Evolutionary conservation across 345 rosid species (phyloP), one percentile per base, ranked within the genome.

Genomic region (Combretum micranthum): DNA sequence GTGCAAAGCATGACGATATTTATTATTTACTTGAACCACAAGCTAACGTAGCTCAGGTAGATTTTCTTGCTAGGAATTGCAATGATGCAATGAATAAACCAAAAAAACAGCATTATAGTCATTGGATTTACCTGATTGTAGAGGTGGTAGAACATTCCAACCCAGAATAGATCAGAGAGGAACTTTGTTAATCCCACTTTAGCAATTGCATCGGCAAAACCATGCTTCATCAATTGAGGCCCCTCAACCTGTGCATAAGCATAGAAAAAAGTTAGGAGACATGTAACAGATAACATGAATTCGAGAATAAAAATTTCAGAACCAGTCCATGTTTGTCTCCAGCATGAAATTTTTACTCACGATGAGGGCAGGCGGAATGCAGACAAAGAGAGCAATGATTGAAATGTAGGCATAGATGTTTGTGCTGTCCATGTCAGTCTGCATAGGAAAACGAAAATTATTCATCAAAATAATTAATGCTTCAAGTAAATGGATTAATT

Each of bases 381-480:
- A 88, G 66, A 86, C 86, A 44, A 86, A 0, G 65, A 92, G 97
- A 50, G 99, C 97, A 6, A 88, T 88, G 65, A 92, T 88, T 62
- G 99, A 88, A 67, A 92, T 92, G 80, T 93, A 93, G 57, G 99
- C 97, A 56, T 88, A 93, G 22, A 89, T 12, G 63, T 93, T 88
- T 37, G 97, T 93, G 69, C 96, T 93, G 82, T 93, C 99, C 97
- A 93, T 93, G 61, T 82, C 97, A 61, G 99, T 93, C 96, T 88
- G 86, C 78, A 73, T 20, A 62, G 47, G 21, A 37, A 21, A 63
- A 43, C 44, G 20, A 46, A 48, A 17, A 63, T 20, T 47, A 15
- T 50, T 18, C 21, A 11, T 19, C 42, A 5, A 17, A 14, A 14
- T n/a, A 25, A 16, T 22, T 47, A 15, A 22, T 18, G 20, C 13